Conservation (phyloP, 768 basidiomycete species). For the Russula olivacea region DNA sequence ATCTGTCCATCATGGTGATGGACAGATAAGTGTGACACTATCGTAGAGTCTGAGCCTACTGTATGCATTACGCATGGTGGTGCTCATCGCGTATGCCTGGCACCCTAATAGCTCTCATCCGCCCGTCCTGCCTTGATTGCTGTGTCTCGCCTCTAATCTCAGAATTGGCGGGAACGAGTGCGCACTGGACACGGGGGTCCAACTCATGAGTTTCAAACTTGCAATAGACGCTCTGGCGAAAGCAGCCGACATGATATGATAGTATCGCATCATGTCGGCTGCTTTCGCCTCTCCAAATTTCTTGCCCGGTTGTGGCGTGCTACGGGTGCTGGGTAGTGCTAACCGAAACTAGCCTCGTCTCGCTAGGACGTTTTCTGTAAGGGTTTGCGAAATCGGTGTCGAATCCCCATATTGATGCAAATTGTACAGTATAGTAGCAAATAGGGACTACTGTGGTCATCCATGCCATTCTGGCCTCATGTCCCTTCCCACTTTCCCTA, state of each 20-base stretch:
- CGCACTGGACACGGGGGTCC: neutral
- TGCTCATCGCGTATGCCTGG: no score
- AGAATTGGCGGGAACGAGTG: neutral
- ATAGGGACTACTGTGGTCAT: no score
- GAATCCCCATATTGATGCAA: neutral
- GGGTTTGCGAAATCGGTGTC: neutral
- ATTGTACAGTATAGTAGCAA: neutral
- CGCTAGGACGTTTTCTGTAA: neutral
- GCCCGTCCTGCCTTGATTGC: no score
- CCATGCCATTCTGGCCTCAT: no score
- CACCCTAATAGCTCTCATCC: no score
- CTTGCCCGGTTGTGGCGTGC: neutral
- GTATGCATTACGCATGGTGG: no score
- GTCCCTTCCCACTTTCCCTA: no score
- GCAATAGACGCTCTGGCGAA: neutral
- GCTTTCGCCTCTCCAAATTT: neutral
- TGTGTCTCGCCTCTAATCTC: neutral
- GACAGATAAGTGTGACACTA: no score
- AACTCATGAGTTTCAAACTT: neutral
- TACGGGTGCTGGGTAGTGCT: neutral
- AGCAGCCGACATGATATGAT: no score
- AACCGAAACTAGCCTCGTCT: no score
- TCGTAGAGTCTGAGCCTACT: no score
- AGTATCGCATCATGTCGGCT: neutral
- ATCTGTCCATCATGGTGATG: no score